Evolutionary conservation across 495 filamentous ascomycete genomes (phyloP).

Genomic region (Chaetomidium leptoderma): DNA sequence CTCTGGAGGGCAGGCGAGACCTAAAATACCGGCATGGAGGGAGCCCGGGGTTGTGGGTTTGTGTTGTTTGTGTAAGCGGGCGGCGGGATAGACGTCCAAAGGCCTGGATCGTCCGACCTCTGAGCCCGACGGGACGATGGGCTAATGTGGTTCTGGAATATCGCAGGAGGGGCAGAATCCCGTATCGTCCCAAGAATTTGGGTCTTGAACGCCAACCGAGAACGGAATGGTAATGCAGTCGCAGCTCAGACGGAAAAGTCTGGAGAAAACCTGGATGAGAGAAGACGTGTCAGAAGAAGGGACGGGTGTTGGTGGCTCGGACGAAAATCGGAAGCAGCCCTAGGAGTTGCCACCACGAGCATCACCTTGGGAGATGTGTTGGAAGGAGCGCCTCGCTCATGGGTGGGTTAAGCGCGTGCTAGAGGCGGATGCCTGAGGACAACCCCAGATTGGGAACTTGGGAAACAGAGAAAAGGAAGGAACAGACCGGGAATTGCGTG

Average conservation of each 20-base stretch:
- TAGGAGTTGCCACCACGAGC: neutral
- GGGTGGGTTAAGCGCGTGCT: neutral
- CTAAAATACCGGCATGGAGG: neutral
- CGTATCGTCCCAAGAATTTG: neutral
- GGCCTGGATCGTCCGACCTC: too few species aligned
- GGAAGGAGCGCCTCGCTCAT: neutral
- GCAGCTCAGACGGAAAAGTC: slow-evolving; percentile 1
- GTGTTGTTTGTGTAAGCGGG: neutral
- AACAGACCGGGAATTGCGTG: neutral
- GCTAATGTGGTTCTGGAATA: neutral
- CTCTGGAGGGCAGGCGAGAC: slow-evolving; percentile 20
- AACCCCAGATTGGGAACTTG: neutral
- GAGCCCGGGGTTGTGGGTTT: neutral
- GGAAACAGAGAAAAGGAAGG: slow-evolving; percentile 5
- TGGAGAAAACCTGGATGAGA: neutral
- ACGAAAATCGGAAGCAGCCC: neutral
- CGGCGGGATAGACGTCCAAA: neutral
- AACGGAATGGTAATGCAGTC: slow-evolving; percentile 1
- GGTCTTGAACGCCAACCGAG: neutral
- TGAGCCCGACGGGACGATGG: neutral
- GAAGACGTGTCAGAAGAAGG: slow-evolving; percentile 9
- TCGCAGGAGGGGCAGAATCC: neutral
- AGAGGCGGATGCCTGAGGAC: slow-evolving; percentile 5
- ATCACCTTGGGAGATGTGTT: neutral
- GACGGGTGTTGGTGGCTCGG: slow-evolving; percentile 3